A percentile compares a stretch with the other conserved stretches of the same genome.
Evolutionary conservation across 805 yeast genomes (phyloP).

Genomic region (Myxozyma geophila): DNA sequence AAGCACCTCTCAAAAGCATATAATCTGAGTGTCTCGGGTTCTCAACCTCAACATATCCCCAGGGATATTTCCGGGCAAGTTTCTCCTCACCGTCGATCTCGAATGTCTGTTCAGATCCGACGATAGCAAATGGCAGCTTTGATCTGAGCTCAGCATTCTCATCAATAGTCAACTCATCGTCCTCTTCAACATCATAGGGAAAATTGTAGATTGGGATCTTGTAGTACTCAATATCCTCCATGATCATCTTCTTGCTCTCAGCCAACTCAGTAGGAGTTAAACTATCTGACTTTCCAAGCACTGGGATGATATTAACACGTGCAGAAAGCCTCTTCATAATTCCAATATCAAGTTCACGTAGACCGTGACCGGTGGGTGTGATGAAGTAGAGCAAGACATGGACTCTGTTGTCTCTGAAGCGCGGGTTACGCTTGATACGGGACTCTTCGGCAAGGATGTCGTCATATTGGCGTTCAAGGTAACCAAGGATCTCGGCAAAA

Average conservation of each 20-base stretch:
- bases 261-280: slow-evolving; percentile 67
- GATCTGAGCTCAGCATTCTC: slow-evolving; percentile 50
- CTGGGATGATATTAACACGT: slow-evolving; percentile 82
- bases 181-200: slow-evolving; percentile 66
- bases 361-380: slow-evolving; percentile 59
- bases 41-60: slow-evolving; percentile 64
- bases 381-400: slow-evolving; percentile 81
- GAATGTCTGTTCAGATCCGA: slow-evolving; percentile 53
- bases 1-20: slow-evolving; percentile 61
- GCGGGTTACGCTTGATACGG: slow-evolving; percentile 71
- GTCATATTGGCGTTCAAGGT: slow-evolving; percentile 73
- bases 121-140: slow-evolving; percentile 65
- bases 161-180: slow-evolving; percentile 47
- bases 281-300: slow-evolving; percentile 79
- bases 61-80: slow-evolving; percentile 63
- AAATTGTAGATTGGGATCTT: slow-evolving; percentile 74
- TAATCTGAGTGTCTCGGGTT: slow-evolving; percentile 48
- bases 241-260: slow-evolving; percentile 58
- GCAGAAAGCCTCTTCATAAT: slow-evolving; percentile 70
- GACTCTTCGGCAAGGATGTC: slow-evolving; percentile 74
- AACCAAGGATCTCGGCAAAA: slow-evolving; percentile 56
- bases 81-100: slow-evolving; percentile 47
- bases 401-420: slow-evolving; percentile 72
- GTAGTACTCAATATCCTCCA: slow-evolving; percentile 60
- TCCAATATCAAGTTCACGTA: slow-evolving; percentile 71